Base-by-base conservation (phyloP, 2,329 filamentous ascomycete species). In the Colletotrichum abscissum region DNA sequence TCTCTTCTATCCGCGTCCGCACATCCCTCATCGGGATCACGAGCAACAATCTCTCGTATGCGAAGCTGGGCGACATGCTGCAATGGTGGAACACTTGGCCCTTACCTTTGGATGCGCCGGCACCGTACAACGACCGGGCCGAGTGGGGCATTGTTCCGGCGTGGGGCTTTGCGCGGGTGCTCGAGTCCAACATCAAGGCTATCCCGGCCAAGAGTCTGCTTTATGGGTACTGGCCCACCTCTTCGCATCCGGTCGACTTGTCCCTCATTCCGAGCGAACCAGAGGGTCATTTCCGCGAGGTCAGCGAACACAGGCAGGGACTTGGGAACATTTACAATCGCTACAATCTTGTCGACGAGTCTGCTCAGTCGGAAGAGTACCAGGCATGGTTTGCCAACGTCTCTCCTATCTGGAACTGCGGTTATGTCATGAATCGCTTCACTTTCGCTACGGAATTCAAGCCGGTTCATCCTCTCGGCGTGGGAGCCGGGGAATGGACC, bases 151-250 rank as follows among this genome's bases (percentile, higher is more conserved):
- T 86, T 71, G 84, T 85, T 14, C 83, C 84, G 54, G 84, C 82
- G n/a, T 88, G 86, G 86, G 87, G 87, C 0, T 86, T 84, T 67
- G 86, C 81, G 8, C 78, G 81, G 28, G 81, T 87, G 5, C 57
- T 84, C 6, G 83, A 85, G 4, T 85, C 81, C n/a, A 86, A 79
- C 0, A 77, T 84, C 5, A 63, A 79, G 2, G 77, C 74, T 6
- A 76, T 87, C 1, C 58, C 77, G 1, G 58, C 70, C 2, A 85
- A 83, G 6, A 79, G 80, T 1, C 75, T 81, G 1, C 71, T 88
- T 0, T 87, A 75, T 49, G 87, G 86, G 0, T 87, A 82, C 76
- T 83, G 86, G 76, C 85, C 86, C 0, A 84, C 85, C 4, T 81
- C 81, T 1, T 81, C 80, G 0, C 78, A 82, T 2, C 75, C 81